Conservation (phyloP, 371 early-diverging fungal genomes). For the Mucor piriformis region DNA sequence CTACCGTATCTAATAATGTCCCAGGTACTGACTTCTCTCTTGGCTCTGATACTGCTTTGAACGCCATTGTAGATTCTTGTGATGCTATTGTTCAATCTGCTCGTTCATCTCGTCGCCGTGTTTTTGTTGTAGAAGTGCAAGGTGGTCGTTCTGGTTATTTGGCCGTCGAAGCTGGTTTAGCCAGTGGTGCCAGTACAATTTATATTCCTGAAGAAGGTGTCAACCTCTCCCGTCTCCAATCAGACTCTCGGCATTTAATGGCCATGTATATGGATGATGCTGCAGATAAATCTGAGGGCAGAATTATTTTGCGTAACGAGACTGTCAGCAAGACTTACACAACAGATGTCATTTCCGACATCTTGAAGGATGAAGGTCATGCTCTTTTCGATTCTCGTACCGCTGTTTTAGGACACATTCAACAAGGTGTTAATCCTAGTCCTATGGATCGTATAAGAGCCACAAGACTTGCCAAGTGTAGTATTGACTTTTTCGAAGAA, state of each 20-base stretch:
- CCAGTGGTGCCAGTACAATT: slow-evolving; percentile 89
- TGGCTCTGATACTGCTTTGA: slow-evolving; percentile 78
- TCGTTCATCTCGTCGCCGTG: slow-evolving; percentile 86
- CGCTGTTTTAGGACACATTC: slow-evolving; percentile 95
- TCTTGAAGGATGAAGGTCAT: slow-evolving; percentile 90
- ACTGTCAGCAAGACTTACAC: slow-evolving; percentile 83
- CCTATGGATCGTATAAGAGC: slow-evolving; percentile 97
- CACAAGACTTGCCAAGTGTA: slow-evolving; percentile 79
- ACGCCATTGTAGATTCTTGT: slow-evolving; percentile 93
- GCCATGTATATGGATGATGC: slow-evolving; percentile 78
- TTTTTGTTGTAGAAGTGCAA: slow-evolving; percentile 99
- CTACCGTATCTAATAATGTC: slow-evolving; percentile 98
- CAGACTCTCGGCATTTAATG: slow-evolving; percentile 82
- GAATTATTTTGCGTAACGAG: slow-evolving; percentile 74
- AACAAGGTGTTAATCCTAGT: slow-evolving; percentile 96
- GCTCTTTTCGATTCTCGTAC: slow-evolving; percentile 92
- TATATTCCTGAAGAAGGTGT: slow-evolving; percentile 98
- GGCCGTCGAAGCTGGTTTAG: slow-evolving; percentile 91
- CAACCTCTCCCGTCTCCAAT: slow-evolving; percentile 75
- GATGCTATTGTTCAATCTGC: slow-evolving; percentile 95
- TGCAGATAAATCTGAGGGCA: slow-evolving; percentile 50
- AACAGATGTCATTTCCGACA: slow-evolving; percentile 90
- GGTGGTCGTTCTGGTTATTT: slow-evolving; percentile 97
- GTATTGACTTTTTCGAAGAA: slow-evolving; percentile 64
- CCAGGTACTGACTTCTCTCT: slow-evolving; percentile 89